These are phyloP conservation scores for Ballota nigra DNA, from an alignment of 257 asterid genomes.

Conservation along the genomic window DNA sequence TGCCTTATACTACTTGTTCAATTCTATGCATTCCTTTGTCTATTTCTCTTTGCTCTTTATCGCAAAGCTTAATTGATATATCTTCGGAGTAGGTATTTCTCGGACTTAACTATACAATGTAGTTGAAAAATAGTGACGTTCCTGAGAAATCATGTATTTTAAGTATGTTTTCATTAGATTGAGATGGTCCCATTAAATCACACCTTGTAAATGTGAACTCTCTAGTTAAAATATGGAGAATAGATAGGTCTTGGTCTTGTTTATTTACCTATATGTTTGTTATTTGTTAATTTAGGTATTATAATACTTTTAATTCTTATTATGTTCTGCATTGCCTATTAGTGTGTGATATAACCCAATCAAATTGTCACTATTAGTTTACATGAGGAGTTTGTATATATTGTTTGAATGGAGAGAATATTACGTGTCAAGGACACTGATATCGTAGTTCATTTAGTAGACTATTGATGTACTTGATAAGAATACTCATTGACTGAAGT, in stretches of 20 bases:
- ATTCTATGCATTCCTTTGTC: neutral
- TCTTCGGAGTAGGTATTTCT: neutral
- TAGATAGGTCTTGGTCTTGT: neutral
- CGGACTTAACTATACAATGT: neutral
- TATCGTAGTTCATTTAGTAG: constrained; percentile 9
- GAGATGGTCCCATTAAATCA: neutral
- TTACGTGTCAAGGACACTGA: neutral
- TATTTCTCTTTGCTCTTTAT: neutral
- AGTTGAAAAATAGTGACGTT: neutral
- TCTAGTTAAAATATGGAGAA: neutral
- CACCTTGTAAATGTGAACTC: neutral
- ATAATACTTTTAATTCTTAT: neutral
- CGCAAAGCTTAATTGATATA: neutral
- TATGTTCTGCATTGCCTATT: neutral
- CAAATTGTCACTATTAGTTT: neutral
- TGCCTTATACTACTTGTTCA: neutral
- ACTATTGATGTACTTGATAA: constrained; percentile 8
- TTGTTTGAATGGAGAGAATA: neutral
- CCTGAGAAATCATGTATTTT: neutral
- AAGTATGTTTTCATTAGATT: neutral
- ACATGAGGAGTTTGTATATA: neutral
- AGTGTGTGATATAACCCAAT: neutral
- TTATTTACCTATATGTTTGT: too few relatives aligned
- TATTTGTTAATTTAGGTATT: too few relatives aligned
- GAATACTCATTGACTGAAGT: constrained; percentile 11